phyloP scores from a whole-genome alignment of 805 yeast species.

The Yarrowia sp. region DNA sequence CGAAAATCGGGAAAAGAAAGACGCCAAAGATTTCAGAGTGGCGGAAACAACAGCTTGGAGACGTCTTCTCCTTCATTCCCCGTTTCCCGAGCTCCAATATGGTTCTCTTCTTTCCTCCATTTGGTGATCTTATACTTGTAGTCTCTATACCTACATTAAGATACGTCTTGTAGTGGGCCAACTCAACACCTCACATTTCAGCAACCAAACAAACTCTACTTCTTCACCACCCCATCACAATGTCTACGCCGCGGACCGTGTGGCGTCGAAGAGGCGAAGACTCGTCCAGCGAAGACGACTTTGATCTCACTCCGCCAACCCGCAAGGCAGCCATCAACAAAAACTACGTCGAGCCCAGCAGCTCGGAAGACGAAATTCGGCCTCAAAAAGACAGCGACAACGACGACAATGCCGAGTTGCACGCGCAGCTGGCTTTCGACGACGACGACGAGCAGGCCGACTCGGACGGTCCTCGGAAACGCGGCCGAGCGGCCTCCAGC shows the following conservation, averaged over 20 bases:
- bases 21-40: background rate
- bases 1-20: background rate
- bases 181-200: no score
- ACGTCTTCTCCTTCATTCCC: background rate
- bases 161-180: no score
- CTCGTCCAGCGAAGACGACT: conserved; percentile 13
- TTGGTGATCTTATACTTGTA: background rate
- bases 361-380: background rate
- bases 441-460: background rate
- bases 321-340: conserved; percentile 12
- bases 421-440: conserved; percentile 15
- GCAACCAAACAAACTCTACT: background rate
- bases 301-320: conserved; percentile 15
- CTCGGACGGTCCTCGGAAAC: background rate
- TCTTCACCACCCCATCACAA: background rate
- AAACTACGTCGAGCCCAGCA: conserved; percentile 14
- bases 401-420: background rate
- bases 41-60: background rate
- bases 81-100: background rate
- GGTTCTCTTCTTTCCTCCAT: background rate
- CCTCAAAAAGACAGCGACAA: background rate
- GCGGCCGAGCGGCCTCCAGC: conserved; percentile 5
- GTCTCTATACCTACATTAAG: no score
- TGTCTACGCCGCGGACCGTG: background rate
- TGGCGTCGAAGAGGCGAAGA: conserved; percentile 22